phyloP scores from a whole-genome alignment of 2,329 filamentous ascomycete species.

The Sclerotiophoma versabilis region DNA sequence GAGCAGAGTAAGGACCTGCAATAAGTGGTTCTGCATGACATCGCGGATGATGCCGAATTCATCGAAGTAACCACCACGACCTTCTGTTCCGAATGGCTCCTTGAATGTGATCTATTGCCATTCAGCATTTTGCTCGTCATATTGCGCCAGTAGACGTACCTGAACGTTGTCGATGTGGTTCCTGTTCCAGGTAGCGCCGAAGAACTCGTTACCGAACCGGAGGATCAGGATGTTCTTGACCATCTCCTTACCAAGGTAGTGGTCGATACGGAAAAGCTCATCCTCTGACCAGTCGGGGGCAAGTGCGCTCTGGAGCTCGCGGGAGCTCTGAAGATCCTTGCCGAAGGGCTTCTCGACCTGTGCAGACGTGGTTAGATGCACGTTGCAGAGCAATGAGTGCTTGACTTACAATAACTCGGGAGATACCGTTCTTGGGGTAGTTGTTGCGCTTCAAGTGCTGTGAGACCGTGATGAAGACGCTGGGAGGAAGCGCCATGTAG shows the following conservation, averaged over 20 bases:
- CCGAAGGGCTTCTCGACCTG: slow-evolving; percentile 99
- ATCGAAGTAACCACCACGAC: slow-evolving; percentile 97
- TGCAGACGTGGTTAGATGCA: slow-evolving; percentile 25
- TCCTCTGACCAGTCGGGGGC: slow-evolving; percentile 99
- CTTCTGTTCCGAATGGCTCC: slow-evolving; percentile 98
- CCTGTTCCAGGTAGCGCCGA: slow-evolving; percentile 97
- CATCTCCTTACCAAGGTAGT: slow-evolving; percentile 99
- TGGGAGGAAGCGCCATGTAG: slow-evolving; percentile 98
- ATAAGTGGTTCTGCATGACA: slow-evolving; percentile 99
- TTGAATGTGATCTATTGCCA: slow-evolving; percentile 86
- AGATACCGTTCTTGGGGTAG: slow-evolving; percentile 89
- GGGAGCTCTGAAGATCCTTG: slow-evolving; percentile 92
- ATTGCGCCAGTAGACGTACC: slow-evolving; percentile 46
- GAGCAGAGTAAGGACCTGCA: slow-evolving; percentile 93
- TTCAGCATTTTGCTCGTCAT: slow-evolving; percentile 16
- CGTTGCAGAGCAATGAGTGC: slow-evolving; percentile 1
- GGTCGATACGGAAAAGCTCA: slow-evolving; percentile 98
- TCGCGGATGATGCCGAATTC: slow-evolving; percentile 99
- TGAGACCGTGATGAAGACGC: slow-evolving; percentile 96
- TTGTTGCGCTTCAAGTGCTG: slow-evolving; percentile 97
- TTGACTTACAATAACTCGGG: slow-evolving; percentile 83
- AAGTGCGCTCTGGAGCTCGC: slow-evolving; percentile 91
- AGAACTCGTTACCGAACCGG: slow-evolving; percentile 98
- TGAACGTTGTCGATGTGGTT: slow-evolving; percentile 99
- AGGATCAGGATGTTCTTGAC: slow-evolving; percentile 99